Evolutionary conservation across 108 stramenopile genomes (phyloP), one percentile per base, ranked within the genome.

Genomic region (Cyclostephanos tholiformis): DNA sequence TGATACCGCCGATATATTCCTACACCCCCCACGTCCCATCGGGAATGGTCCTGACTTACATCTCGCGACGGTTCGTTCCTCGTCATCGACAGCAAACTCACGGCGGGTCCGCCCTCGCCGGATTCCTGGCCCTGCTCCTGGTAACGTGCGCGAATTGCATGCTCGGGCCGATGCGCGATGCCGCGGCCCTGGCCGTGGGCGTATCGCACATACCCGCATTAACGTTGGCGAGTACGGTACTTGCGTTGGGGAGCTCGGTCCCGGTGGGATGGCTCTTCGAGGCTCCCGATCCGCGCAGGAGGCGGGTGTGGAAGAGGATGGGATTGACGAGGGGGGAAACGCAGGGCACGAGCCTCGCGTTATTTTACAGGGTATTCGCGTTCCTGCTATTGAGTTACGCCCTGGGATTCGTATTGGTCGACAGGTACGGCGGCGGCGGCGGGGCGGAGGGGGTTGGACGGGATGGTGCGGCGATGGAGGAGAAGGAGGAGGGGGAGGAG

Each of bases 191-290:
- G 57, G 83, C 85, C 16, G 84, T 96, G 25, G 95, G 95, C 17
- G 92, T 96, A 53, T 58, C 82, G 14, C 71, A 89, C 69, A 86
- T 93, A 36, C 92, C 95, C 17, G 80, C 81, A 35, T 62, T 96
- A 27, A 93, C 92, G 0, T 69, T 96, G 48, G 90, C 87, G 6
- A 72, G 69, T 29, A 91, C 91, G 2, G 79, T 90, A 5, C 59
- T 96, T 63, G 92, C 95, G n/a, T 77, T 96, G 55, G 71, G 87
- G 22, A 77, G 76, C 16, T 80, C 80, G 25, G 95, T 96, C 0
- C 95, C 95, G 32, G 91, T 96, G 62, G 92, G 92, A 5, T 96
- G 95, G 95, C 76, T 96, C 71, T 96, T 96, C 77, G 95, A 96
- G 75, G 92, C 92, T 11, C 92, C 95, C 1, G 90, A 95, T 83